phyloP scores from a whole-genome alignment of 768 basidiomycete species.

The Pulveroboletus frians region DNA sequence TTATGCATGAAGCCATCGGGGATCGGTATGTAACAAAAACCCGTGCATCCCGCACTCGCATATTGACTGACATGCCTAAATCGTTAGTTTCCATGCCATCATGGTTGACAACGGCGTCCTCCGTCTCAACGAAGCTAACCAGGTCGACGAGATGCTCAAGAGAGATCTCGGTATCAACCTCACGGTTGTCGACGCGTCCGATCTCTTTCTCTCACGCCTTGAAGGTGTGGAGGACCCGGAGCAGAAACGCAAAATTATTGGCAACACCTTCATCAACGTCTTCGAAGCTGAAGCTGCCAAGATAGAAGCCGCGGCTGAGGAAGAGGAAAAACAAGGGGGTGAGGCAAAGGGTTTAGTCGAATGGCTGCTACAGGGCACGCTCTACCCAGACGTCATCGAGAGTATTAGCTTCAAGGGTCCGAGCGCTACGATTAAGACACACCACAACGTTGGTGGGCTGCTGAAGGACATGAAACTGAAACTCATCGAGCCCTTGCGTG shows the following conservation, averaged over 20 bases:
- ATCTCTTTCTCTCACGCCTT: slow-evolving; percentile 85
- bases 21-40: slow-evolving; percentile 59
- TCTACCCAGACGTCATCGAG: slow-evolving; percentile 99
- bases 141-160: slow-evolving; percentile 92
- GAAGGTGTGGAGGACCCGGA: slow-evolving; percentile 94
- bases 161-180: slow-evolving; percentile 93
- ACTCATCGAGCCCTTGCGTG: slow-evolving; percentile 93
- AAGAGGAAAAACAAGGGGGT: slow-evolving; percentile 61
- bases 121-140: slow-evolving; percentile 82
- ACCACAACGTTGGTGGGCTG: slow-evolving; percentile 97
- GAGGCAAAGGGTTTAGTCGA: slow-evolving; percentile 87
- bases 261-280: slow-evolving; percentile 97
- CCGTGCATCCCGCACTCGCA: not conserved
- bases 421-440: slow-evolving; percentile 98
- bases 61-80: not conserved
- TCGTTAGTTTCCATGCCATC: slow-evolving; percentile 88
- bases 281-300: slow-evolving; percentile 93
- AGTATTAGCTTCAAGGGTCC: slow-evolving; percentile 99
- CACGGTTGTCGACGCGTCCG: slow-evolving; percentile 93
- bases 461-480: slow-evolving; percentile 98
- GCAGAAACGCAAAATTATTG: slow-evolving; percentile 95
- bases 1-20: slow-evolving; percentile 99
- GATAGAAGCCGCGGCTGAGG: slow-evolving; percentile 77
- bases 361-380: slow-evolving; percentile 95
- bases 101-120: slow-evolving; percentile 99